A percentile compares a stretch with the other conserved stretches of the same genome.
phyloP scores from a whole-genome alignment of 345 rosid species.

The Citrus australasica region DNA sequence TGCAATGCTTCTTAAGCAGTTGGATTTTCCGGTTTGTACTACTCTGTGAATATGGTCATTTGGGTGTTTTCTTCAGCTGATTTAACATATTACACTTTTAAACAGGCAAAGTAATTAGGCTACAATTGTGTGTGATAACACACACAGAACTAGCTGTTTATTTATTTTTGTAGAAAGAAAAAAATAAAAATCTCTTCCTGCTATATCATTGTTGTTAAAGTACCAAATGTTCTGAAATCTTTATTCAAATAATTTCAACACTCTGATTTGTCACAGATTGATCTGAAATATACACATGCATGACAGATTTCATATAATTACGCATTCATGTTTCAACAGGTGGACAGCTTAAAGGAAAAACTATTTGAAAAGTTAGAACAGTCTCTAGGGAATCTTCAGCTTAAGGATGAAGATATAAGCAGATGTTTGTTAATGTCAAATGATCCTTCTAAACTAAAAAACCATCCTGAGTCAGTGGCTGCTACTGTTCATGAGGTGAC shows the following conservation, averaged over 20 bases:
- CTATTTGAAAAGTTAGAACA: slow-evolving; percentile 90
- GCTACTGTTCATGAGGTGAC: slow-evolving; percentile 61
- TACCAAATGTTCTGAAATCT: not conserved
- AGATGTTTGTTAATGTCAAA: slow-evolving; percentile 32
- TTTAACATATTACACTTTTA: not conserved
- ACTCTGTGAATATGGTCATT: slow-evolving; percentile 15
- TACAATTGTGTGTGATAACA: not conserved
- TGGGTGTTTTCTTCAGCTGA: slow-evolving; percentile 8
- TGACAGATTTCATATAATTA: not conserved
- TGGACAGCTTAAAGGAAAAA: slow-evolving; percentile 77
- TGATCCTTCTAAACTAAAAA: slow-evolving; percentile 39
- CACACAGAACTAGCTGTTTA: not conserved
- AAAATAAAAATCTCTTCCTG: not conserved
- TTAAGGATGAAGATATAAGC: slow-evolving; percentile 47
- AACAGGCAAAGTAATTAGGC: not conserved
- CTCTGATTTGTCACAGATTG: not conserved
- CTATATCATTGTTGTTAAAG: not conserved
- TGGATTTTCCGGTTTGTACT: slow-evolving; percentile 87
- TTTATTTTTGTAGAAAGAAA: not conserved
- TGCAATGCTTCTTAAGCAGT: slow-evolving; percentile 87
- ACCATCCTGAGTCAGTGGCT: slow-evolving; percentile 28
- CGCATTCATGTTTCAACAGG: slow-evolving; percentile 38
- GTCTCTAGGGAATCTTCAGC: slow-evolving; percentile 67
- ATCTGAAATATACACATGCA: not conserved
- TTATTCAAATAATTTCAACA: not conserved